These are phyloP conservation scores for Nothophoma quercina DNA, from an alignment of 2,329 filamentous ascomycete genomes.

Conservation along the genomic window DNA sequence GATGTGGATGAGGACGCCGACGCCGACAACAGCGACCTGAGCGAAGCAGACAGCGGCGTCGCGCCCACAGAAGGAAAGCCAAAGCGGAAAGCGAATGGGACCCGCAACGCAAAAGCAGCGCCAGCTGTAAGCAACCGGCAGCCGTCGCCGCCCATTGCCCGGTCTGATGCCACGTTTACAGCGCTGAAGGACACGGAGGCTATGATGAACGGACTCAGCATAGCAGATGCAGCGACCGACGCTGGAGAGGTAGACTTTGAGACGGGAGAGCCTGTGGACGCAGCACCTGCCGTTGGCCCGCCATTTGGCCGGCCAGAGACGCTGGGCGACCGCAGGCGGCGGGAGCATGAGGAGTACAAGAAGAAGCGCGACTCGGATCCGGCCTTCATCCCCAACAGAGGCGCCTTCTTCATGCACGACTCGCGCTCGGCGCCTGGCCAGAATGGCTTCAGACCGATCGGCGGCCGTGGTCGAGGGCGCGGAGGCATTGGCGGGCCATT, in stretches of 20 bases:
- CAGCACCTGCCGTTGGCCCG: conserved; percentile 51
- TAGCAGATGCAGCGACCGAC: conserved; percentile 51
- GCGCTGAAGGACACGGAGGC: conserved; percentile 64
- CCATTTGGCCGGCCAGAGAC: conserved; percentile 58
- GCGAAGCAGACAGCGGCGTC: conserved; percentile 57
- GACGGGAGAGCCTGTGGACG: conserved; percentile 46
- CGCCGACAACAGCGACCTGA: conserved; percentile 65
- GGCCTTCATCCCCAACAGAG: conserved; percentile 91
- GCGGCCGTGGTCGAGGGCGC: conserved; percentile 68
- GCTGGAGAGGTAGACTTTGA: conserved; percentile 62
- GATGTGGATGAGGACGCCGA: conserved; percentile 66
- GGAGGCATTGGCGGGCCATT: conserved; percentile 59
- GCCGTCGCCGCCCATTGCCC: conserved; percentile 46
- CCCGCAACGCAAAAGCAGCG: conserved; percentile 41
- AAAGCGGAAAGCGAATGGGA: conserved; percentile 49
- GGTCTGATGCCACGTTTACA: conserved; percentile 50
- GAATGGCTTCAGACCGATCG: conserved; percentile 75
- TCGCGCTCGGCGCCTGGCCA: conserved; percentile 79
- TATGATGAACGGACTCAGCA: conserved; percentile 66
- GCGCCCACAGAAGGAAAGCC: conserved; percentile 46
- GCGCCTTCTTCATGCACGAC: conserved; percentile 97
- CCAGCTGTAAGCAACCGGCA: conserved; percentile 38
- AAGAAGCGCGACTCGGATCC: conserved; percentile 88
- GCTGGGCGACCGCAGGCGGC: conserved; percentile 73
- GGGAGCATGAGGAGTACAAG: conserved; percentile 90